phyloP scores from a whole-genome alignment of 352 stramenopile species.

The Phytopythium montanum region DNA sequence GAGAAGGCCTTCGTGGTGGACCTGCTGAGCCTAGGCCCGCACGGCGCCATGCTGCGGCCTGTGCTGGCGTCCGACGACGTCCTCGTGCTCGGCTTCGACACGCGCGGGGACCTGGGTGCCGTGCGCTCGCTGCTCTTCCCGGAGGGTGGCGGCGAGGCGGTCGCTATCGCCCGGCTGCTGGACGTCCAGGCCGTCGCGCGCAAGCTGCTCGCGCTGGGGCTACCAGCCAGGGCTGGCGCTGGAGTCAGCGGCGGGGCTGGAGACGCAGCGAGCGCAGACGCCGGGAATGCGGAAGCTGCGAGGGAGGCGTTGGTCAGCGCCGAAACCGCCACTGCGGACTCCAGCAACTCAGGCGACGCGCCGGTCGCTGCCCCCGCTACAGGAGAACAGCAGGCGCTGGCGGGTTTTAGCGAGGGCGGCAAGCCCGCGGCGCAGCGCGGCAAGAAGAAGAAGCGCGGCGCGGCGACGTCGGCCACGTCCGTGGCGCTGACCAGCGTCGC shows the following conservation, averaged over 20 bases:
- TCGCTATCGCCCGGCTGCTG: slow-evolving; percentile 42
- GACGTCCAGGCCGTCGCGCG: slow-evolving; percentile 49
- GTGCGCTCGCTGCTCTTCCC: slow-evolving; percentile 41
- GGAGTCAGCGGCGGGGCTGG: slow-evolving; percentile 6
- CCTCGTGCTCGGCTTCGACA: slow-evolving; percentile 75
- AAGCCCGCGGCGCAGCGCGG: not conserved
- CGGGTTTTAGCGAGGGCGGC: slow-evolving; percentile 8
- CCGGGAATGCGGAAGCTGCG: too few relatives aligned
- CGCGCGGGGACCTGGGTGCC: slow-evolving; percentile 55
- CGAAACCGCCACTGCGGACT: too few relatives aligned
- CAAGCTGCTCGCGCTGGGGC: slow-evolving; percentile 23
- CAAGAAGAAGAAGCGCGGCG: slow-evolving; percentile 23
- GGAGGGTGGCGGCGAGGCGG: slow-evolving; percentile 1
- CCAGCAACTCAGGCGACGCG: too few relatives aligned
- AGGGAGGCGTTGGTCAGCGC: not conserved
- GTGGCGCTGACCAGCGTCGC: slow-evolving; percentile 50
- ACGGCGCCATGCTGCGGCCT: slow-evolving; percentile 21
- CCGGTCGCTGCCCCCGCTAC: not conserved
- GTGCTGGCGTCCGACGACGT: slow-evolving; percentile 46
- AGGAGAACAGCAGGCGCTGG: slow-evolving; percentile 3
- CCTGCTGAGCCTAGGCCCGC: slow-evolving; percentile 38
- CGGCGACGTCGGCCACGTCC: slow-evolving; percentile 14
- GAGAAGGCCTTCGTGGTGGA: slow-evolving; percentile 67
- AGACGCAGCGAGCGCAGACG: not conserved
- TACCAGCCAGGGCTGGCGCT: slow-evolving; percentile 2